Base-by-base conservation (phyloP, 176 grass and related monocot species). In the Sorghum bicolor region DNA sequence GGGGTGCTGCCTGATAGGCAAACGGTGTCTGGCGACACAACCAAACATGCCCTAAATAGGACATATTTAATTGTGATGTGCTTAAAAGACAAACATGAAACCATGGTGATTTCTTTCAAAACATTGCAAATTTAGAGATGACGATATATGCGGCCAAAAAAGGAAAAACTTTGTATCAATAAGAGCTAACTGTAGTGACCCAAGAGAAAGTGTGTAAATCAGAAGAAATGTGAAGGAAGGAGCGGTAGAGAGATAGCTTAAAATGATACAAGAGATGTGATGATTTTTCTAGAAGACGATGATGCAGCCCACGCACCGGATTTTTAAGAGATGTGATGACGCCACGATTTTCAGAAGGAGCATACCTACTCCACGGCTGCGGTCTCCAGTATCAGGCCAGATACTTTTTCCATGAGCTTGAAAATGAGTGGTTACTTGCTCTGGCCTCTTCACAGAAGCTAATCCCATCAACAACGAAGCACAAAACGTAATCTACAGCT, bases 271-370 rank as follows among this genome's bases (percentile, higher is more conserved):
- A 57, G 52, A n/a, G 52, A 57, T 10, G 20, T 57, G 52, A 57
- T 57, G 20, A 22, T 75, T 63, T 38, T 75, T 76, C 63, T 41
- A 25, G 34, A 57, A 40, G 66, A 58, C 64, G 41, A 77, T 15
- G 72, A 57, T 66, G 72, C 36, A 6, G 22, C 34, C 43, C 2
- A 48, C 24, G 26, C 44, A 24, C 28, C 36, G 8, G 24, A 39
- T 19, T 34, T 78, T 76, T 31, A 68, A 17, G 55, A 52, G n/a
- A 70, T 34, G 28, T 5, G 13, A 70, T 5, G 33, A 64, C 25
- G 73, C 1, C 53, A 55, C 48, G 62, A 50, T 80, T 82, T 82
- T 78, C 33, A 60, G 32, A 72, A 44, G 60, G 58, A 34, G 29
- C 65, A 48, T 6, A 64, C 3, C 32, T 55, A 50, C 43, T 43